Percentiles rank a stretch among this genome's conserved stretches.
phyloP scores from a whole-genome alignment of 441 rosid genomes.

The Pelargonium citronellum region DNA sequence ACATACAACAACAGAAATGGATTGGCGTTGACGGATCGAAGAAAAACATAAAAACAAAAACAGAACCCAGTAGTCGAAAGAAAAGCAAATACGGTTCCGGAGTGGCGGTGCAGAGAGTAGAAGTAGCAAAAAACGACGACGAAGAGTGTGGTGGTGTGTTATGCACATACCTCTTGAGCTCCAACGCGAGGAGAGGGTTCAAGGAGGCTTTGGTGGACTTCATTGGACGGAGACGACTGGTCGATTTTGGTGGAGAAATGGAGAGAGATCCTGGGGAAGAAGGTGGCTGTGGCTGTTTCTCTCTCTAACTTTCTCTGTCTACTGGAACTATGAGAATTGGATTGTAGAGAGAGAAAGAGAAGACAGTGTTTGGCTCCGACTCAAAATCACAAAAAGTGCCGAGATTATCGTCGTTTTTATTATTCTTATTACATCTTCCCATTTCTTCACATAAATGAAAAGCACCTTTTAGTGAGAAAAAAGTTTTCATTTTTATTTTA shows the following conservation, averaged over 20 bases:
- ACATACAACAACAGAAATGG: not conserved
- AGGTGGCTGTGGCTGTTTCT: not conserved
- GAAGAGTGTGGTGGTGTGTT: not conserved
- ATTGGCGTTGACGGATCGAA: constrained; percentile 14
- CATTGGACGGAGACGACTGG: constrained; percentile 28
- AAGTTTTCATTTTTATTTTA: too few relatives aligned
- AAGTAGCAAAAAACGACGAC: not conserved
- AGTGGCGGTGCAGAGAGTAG: constrained; percentile 3
- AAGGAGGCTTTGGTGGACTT: constrained; percentile 19
- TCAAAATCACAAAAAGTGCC: not conserved
- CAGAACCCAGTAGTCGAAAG: not conserved
- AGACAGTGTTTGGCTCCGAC: not conserved
- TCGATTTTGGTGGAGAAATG: not conserved
- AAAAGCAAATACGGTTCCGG: not conserved
- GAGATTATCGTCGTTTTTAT: too few relatives aligned
- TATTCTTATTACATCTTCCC: constrained; percentile 16
- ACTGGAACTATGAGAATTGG: not conserved
- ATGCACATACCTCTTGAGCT: constrained; percentile 58
- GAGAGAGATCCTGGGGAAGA: not conserved
- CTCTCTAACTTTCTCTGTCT: not conserved
- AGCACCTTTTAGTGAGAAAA: too few relatives aligned
- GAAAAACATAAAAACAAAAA: not conserved
- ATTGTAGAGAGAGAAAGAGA: constrained; percentile 3
- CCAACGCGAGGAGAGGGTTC: constrained; percentile 51
- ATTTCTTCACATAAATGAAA: constrained; percentile 28